These are phyloP conservation scores for Sclerotinia trifoliorum DNA, from an alignment of 2,329 filamentous ascomycete genomes.

Conservation along the genomic window DNA sequence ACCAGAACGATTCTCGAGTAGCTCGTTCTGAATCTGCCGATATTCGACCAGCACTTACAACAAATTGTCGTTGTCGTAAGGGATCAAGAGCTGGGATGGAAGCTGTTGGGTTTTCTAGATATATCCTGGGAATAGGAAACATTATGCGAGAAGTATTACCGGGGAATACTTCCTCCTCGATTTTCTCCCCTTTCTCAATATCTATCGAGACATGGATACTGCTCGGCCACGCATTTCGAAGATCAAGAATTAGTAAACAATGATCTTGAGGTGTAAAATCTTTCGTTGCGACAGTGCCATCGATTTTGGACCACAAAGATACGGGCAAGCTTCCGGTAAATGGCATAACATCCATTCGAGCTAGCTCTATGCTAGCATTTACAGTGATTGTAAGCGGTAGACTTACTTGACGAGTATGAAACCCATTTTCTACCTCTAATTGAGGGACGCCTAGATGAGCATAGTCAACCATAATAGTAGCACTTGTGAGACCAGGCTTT, in stretches of 20 bases:
- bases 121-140: slow-evolving; percentile 72
- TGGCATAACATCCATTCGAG: slow-evolving; percentile 75
- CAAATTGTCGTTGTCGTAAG: slow-evolving; percentile 84
- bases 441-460: slow-evolving; percentile 70
- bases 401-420: slow-evolving; percentile 80
- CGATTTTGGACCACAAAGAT: slow-evolving; percentile 54
- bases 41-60: slow-evolving; percentile 77
- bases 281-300: slow-evolving; percentile 33
- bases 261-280: slow-evolving; percentile 58
- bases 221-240: slow-evolving; percentile 87
- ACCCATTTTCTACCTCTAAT: slow-evolving; percentile 67
- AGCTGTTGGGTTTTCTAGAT: slow-evolving; percentile 72
- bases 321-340: slow-evolving; percentile 65
- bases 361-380: slow-evolving; percentile 83
- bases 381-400: slow-evolving; percentile 84
- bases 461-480: slow-evolving; percentile 81
- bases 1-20: slow-evolving; percentile 86
- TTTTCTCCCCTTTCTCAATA: slow-evolving; percentile 31
- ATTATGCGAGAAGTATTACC: slow-evolving; percentile 73
- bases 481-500: slow-evolving; percentile 78
- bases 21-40: slow-evolving; percentile 76
- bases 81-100: slow-evolving; percentile 79
- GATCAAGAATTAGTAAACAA: slow-evolving; percentile 77
- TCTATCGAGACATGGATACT: slow-evolving; percentile 67
- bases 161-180: slow-evolving; percentile 57